phyloP scores from a whole-genome alignment of 352 stramenopile genomes.

The Phytopythium sindhum region DNA sequence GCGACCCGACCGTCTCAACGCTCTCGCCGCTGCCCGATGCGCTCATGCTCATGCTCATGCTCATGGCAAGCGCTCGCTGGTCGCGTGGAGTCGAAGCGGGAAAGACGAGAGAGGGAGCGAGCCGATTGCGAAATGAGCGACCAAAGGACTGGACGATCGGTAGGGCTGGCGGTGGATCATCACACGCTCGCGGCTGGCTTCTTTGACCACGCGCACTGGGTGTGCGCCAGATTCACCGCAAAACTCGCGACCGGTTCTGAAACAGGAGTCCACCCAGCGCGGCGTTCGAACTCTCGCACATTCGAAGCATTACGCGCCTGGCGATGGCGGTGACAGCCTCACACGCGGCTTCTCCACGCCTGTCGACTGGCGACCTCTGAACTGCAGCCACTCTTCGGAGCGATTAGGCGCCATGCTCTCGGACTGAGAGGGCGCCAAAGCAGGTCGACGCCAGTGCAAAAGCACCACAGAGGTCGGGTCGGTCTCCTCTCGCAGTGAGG shows the following conservation, averaged over 20 bases:
- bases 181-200: too few species aligned
- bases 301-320: background rate
- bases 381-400: background rate
- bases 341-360: background rate
- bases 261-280: background rate
- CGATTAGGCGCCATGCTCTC: background rate
- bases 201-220: too few species aligned
- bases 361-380: background rate
- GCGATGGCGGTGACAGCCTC: background rate
- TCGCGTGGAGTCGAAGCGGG: background rate
- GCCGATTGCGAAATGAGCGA: background rate
- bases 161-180: too few species aligned
- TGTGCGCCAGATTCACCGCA: too few species aligned
- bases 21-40: background rate
- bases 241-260: too few species aligned
- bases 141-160: background rate
- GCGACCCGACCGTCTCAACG: conserved; percentile 17
- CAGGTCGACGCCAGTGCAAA: too few species aligned
- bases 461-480: too few species aligned
- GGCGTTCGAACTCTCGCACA: background rate
- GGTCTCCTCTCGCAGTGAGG: background rate
- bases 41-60: conserved; percentile 1
- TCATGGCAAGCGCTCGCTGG: background rate
- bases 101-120: background rate
- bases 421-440: too few species aligned